phyloP scores from a whole-genome alignment of 2,329 filamentous ascomycete genomes.

The Camillea tinctor region DNA sequence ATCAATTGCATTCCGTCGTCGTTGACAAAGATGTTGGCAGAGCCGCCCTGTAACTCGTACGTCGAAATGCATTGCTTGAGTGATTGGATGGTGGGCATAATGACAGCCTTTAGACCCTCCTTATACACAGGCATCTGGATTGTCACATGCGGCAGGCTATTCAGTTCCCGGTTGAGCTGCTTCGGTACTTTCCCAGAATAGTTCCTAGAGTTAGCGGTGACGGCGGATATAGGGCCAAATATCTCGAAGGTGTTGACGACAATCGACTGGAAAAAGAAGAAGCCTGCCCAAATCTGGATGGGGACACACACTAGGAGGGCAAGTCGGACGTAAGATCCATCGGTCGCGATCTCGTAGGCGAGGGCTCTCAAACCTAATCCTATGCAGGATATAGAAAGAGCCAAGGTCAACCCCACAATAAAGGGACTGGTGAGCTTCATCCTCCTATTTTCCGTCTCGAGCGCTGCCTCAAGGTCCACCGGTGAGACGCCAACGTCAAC shows the following conservation, averaged over 20 bases:
- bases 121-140: slow-evolving; percentile 53
- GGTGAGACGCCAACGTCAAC: slow-evolving; percentile 43
- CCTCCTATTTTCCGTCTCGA: slow-evolving; percentile 43
- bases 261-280: slow-evolving; percentile 51
- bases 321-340: slow-evolving; percentile 52
- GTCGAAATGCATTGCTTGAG: slow-evolving; percentile 57
- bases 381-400: slow-evolving; percentile 51
- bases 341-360: slow-evolving; percentile 52
- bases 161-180: slow-evolving; percentile 36
- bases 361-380: slow-evolving; percentile 56
- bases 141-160: slow-evolving; percentile 47
- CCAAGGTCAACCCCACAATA: slow-evolving; percentile 51
- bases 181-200: slow-evolving; percentile 41
- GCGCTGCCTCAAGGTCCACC: slow-evolving; percentile 39
- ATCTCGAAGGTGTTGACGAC: slow-evolving; percentile 50
- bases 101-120: slow-evolving; percentile 47
- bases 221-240: slow-evolving; percentile 47
- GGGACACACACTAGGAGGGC: slow-evolving; percentile 52
- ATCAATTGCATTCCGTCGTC: slow-evolving; percentile 68
- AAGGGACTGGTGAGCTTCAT: slow-evolving; percentile 55
- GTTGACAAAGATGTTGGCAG: slow-evolving; percentile 67
- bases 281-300: slow-evolving; percentile 55
- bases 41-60: slow-evolving; percentile 62
- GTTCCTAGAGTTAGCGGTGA: slow-evolving; percentile 45
- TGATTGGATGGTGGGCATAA: slow-evolving; percentile 54